Evolutionary conservation across 23 red algal genomes (phyloP), one percentile per base, ranked within the genome.

Genomic region (Gracilariopsis chorda): DNA sequence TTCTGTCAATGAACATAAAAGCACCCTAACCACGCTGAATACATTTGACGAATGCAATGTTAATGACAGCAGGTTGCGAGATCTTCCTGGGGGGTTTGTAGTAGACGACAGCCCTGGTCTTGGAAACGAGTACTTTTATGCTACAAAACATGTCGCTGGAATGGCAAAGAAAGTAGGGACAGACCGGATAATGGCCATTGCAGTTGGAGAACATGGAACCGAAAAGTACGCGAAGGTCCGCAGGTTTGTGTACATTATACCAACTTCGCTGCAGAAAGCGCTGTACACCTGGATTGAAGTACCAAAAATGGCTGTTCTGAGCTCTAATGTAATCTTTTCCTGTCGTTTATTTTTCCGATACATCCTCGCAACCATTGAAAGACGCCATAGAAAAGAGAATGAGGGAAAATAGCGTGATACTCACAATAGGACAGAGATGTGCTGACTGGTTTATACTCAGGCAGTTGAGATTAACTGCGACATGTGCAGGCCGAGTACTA

Each of bases 381-480:
- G 67, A 74, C 0, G n/a, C 44, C 35, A 39, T 74, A 24, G 34
- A 62, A 1, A 44, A 8, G 8, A 12, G 10, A 33, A 27, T 83
- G 8, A 1, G 43, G 12, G 13, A 23, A n/a, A 34, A 17, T 65
- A 47, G 82, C 12, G 49, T 39, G 33, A 23, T 73, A 5, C 63
- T 87, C 45, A 87, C 48, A 32, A 48, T 28, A 47, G 60, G 28
- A 19, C 58, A 87, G 60, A 8, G 39, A 13, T 87, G 82, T 73
- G 82, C 82, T 3, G 82, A 87, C 32, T 87, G 82, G 62, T 73
- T 87, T 42, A 34, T 87, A 10, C 67, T 72, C 17, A 7, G 34
- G 44, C 34, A 87, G 28, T 73, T 87, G n/a, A 32, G 59, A 67
- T 59, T 87, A 87, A 87, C 82, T 8, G 82, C 8, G 29, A 87